phyloP scores from a whole-genome alignment of 2,329 filamentous ascomycete species.

The Claviceps sp. region DNA sequence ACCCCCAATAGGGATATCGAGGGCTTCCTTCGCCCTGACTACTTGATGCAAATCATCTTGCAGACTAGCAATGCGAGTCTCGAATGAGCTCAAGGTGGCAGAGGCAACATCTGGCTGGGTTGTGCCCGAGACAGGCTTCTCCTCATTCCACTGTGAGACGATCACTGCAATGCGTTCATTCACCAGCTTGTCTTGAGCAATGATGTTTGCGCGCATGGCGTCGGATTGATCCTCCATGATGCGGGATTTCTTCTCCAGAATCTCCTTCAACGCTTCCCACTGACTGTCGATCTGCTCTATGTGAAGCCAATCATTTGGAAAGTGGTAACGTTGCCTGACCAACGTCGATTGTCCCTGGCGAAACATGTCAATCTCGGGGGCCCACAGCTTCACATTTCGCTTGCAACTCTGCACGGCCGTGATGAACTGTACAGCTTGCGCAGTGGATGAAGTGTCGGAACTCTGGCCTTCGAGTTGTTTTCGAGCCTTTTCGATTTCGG shows the following conservation, averaged over 20 bases:
- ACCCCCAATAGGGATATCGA: slow-evolving; percentile 69
- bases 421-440: slow-evolving; percentile 95
- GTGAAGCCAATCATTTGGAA: slow-evolving; percentile 85
- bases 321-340: slow-evolving; percentile 82
- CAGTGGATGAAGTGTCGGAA: slow-evolving; percentile 86
- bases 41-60: slow-evolving; percentile 88
- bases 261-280: slow-evolving; percentile 87
- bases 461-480: slow-evolving; percentile 85
- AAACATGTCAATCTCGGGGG: slow-evolving; percentile 91
- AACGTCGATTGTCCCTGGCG: slow-evolving; percentile 89
- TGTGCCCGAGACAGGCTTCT: slow-evolving; percentile 91
- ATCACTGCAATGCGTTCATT: slow-evolving; percentile 79
- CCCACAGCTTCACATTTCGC: slow-evolving; percentile 85
- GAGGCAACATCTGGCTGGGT: slow-evolving; percentile 85
- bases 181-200: slow-evolving; percentile 84
- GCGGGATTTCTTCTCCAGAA: slow-evolving; percentile 82
- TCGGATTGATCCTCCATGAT: slow-evolving; percentile 95
- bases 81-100: slow-evolving; percentile 67
- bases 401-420: slow-evolving; percentile 95
- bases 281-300: slow-evolving; percentile 94
- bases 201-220: slow-evolving; percentile 85
- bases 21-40: slow-evolving; percentile 87
- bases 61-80: slow-evolving; percentile 70
- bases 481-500: slow-evolving; percentile 80
- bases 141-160: slow-evolving; percentile 78